A percentile compares a stretch with the other conserved stretches of the same genome.
phyloP scores from a whole-genome alignment of 192 early-diverging fungal species.

The Backusella sp. region DNA sequence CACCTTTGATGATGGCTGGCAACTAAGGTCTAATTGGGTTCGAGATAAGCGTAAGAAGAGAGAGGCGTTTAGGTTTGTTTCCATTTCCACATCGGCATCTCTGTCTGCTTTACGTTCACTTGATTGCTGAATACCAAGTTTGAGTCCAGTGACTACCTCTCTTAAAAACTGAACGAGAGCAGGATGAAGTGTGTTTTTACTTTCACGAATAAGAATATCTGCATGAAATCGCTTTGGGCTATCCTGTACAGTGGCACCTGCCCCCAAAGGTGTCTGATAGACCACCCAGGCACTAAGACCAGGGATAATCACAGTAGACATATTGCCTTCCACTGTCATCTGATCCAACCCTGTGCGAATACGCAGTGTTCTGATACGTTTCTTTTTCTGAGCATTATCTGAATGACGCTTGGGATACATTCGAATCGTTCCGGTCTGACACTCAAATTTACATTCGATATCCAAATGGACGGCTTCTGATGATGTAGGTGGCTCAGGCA shows the following conservation, averaged over 20 bases:
- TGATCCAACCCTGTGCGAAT: neutral
- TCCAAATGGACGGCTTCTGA: constrained; percentile 40
- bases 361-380: constrained; percentile 15
- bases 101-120: constrained; percentile 31
- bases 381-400: constrained; percentile 26
- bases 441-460: constrained; percentile 48
- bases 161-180: constrained; percentile 67
- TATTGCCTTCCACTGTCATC: constrained; percentile 29
- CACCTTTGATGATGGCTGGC: constrained; percentile 74
- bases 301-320: constrained; percentile 52
- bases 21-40: constrained; percentile 70
- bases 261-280: constrained; percentile 48
- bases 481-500: neutral
- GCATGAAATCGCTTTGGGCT: constrained; percentile 49
- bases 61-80: constrained; percentile 42
- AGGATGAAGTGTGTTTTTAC: constrained; percentile 71
- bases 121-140: constrained; percentile 51
- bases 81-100: neutral
- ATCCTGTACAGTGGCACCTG: constrained; percentile 25
- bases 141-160: constrained; percentile 64
- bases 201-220: constrained; percentile 64
- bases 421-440: constrained; percentile 45
- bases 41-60: constrained; percentile 59
- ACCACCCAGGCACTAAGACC: constrained; percentile 49
- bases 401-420: constrained; percentile 53